A percentile compares a stretch with the other conserved stretches of the same genome.
These are phyloP conservation scores for Trebouxia sp. DNA, from an alignment of 139 green algal species.

Conservation along the genomic window DNA sequence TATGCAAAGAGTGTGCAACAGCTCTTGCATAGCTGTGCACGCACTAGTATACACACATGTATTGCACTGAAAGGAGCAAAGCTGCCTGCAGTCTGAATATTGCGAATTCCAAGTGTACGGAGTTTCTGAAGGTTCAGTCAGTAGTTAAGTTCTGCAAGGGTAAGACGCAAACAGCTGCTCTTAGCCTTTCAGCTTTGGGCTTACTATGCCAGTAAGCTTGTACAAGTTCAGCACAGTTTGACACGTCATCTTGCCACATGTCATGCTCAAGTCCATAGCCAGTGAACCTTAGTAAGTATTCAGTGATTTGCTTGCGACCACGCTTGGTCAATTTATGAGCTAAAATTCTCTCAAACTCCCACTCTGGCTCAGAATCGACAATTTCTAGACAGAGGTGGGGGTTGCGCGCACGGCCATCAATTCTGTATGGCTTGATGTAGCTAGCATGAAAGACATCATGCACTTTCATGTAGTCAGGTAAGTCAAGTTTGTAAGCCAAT, in stretches of 20 bases:
- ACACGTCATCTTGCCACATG: not conserved
- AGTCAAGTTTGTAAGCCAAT: not conserved
- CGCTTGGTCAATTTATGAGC: not conserved
- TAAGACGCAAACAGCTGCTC: too few species aligned
- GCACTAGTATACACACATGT: not conserved
- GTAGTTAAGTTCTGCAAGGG: not conserved
- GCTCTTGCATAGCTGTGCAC: not conserved
- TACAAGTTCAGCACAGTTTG: not conserved
- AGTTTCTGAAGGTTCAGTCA: not conserved
- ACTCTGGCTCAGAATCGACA: not conserved
- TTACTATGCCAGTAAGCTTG: not conserved
- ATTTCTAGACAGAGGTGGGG: not conserved
- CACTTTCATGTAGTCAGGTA: not conserved
- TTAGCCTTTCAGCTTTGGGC: too few species aligned
- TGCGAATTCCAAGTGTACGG: not conserved
- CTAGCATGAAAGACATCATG: conserved; percentile 2
- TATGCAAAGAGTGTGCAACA: not conserved
- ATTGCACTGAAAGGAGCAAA: not conserved
- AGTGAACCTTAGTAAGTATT: not conserved
- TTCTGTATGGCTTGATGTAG: not conserved
- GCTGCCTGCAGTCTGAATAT: not conserved
- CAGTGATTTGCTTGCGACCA: not conserved
- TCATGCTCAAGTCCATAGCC: conserved; percentile 1
- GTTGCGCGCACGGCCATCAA: not conserved
- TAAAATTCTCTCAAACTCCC: not conserved